Percentiles rank a stretch among this genome's conserved stretches.
These are phyloP conservation scores for Hypocrella siamensis DNA, from an alignment of 2,329 filamentous ascomycete genomes.

Conservation along the genomic window DNA sequence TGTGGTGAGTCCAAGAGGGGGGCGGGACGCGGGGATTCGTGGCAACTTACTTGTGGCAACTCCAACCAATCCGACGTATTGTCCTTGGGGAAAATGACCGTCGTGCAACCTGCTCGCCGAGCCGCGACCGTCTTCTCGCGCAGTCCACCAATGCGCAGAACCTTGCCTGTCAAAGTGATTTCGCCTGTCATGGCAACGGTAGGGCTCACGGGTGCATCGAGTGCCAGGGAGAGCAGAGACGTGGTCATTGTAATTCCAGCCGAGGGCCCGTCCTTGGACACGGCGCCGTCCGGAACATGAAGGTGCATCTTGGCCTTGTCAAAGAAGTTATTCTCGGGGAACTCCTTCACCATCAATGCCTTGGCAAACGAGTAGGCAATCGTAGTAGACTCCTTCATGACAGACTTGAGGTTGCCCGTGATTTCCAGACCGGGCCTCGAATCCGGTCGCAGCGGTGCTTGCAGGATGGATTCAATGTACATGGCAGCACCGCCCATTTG, in stretches of 20 bases:
- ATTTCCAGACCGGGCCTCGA: conserved; percentile 73
- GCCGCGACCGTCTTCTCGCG: conserved; percentile 96
- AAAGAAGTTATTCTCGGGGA: conserved; percentile 87
- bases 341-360: conserved; percentile 68
- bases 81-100: conserved; percentile 86
- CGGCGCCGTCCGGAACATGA: conserved; percentile 91
- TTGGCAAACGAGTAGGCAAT: conserved; percentile 97
- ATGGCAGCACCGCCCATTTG: conserved; percentile 91
- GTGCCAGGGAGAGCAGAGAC: conserved; percentile 68
- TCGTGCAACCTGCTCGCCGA: conserved; percentile 78
- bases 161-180: conserved; percentile 91
- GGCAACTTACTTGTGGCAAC: conserved; percentile 74
- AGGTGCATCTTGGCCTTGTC: conserved; percentile 90
- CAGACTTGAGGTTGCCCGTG: conserved; percentile 84
- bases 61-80: conserved; percentile 97
- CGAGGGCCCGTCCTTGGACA: conserved; percentile 84
- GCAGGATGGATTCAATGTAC: conserved; percentile 93
- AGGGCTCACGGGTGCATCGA: conserved; percentile 64
- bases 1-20: too few species aligned
- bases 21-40: too few species aligned
- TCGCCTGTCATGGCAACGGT: conserved; percentile 97
- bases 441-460: conserved; percentile 58
- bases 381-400: conserved; percentile 94
- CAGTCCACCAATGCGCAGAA: conserved; percentile 82
- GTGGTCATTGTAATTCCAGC: conserved; percentile 99